phyloP scores from a whole-genome alignment of 495 filamentous ascomycete species.

The Trichoderma gamsii region DNA sequence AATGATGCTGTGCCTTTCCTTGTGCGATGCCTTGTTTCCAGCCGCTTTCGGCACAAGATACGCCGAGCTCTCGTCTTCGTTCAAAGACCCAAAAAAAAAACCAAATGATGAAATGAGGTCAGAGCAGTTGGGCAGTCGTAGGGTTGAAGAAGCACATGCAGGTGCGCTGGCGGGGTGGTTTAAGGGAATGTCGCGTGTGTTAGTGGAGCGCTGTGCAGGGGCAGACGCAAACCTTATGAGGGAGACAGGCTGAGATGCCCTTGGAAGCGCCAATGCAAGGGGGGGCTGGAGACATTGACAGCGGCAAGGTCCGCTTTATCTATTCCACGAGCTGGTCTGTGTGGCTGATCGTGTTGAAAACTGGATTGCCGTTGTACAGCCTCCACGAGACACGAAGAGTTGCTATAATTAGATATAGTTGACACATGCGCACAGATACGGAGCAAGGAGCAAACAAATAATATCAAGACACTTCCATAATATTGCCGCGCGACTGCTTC shows the following conservation, averaged over 20 bases:
- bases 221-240: background rate
- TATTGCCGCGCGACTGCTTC: background rate
- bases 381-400: background rate
- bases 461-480: background rate
- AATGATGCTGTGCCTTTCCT: background rate
- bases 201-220: background rate
- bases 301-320: slow-evolving; percentile 6
- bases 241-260: background rate
- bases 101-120: too few relatives aligned
- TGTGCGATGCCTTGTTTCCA: too few relatives aligned
- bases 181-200: slow-evolving; percentile 10
- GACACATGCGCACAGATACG: background rate
- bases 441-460: background rate
- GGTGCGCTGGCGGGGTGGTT: background rate
- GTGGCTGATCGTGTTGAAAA: background rate
- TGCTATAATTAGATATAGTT: background rate
- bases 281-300: background rate
- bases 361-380: background rate
- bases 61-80: too few relatives aligned
- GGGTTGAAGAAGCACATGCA: background rate
- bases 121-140: background rate
- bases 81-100: too few relatives aligned
- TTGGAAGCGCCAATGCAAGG: background rate
- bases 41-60: too few relatives aligned
- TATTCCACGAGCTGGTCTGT: background rate